Percentiles rank a stretch among this genome's conserved stretches.
Conservation (phyloP, 371 early-diverging fungal species). For the Saksenaea oblongispora region DNA sequence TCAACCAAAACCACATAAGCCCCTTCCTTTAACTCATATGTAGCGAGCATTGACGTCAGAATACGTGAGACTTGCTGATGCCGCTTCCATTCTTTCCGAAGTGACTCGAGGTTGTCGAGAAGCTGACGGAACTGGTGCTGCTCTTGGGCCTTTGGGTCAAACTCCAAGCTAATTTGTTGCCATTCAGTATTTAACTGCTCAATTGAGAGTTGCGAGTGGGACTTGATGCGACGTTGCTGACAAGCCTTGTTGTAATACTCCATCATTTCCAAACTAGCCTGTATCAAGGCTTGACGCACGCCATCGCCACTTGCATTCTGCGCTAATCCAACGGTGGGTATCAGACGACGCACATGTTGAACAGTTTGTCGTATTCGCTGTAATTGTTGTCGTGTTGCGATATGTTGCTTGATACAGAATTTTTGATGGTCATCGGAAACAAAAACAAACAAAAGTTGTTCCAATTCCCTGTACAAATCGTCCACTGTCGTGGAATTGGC, state of each 20-base stretch:
- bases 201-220: conserved; percentile 12
- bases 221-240: conserved; percentile 14
- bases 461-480: conserved; percentile 18
- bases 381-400: conserved; percentile 13
- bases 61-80: conserved; percentile 20
- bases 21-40: conserved; percentile 13
- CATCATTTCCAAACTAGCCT: conserved; percentile 15
- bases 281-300: conserved; percentile 20
- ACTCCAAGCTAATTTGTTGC: conserved; percentile 25
- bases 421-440: conserved; percentile 22
- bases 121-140: conserved; percentile 10
- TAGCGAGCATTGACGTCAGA: conserved; percentile 20
- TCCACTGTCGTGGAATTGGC: conserved; percentile 5
- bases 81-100: conserved; percentile 24
- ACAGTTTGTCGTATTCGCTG: conserved; percentile 18
- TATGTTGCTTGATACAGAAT: conserved; percentile 21
- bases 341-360: conserved; percentile 13
- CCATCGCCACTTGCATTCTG: conserved; percentile 5
- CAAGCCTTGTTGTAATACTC: conserved; percentile 20
- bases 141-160: conserved; percentile 34
- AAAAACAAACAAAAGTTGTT: conserved; percentile 15
- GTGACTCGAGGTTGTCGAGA: conserved; percentile 13
- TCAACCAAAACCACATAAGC: conserved; percentile 27
- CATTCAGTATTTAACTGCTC: conserved; percentile 28
- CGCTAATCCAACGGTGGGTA: neutral